These are phyloP conservation scores for Thymus mandschuricus DNA, from an alignment of 257 asterid genomes.

Conservation along the genomic window DNA sequence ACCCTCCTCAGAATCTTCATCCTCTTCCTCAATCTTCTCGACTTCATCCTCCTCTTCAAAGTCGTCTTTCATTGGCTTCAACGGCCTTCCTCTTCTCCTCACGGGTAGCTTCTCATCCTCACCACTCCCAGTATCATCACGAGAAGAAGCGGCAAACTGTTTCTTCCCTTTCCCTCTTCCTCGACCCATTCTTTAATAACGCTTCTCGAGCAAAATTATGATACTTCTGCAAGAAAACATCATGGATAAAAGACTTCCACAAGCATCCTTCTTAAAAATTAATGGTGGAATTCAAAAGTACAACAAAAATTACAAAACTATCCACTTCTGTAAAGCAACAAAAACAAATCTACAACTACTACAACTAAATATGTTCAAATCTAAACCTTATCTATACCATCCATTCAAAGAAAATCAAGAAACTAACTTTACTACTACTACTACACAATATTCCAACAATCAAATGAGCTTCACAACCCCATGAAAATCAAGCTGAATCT, in stretches of 20 bases:
- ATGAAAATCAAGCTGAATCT: conserved; percentile 8
- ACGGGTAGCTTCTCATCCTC: conserved; percentile 71
- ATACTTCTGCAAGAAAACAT: conserved; percentile 42
- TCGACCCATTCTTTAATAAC: conserved; percentile 61
- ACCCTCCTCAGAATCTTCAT: conserved; percentile 45
- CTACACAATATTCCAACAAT: conserved; percentile 1
- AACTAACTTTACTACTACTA: not conserved
- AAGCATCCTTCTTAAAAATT: conserved; percentile 9
- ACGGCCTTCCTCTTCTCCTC: conserved; percentile 82
- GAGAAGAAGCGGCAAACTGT: conserved; percentile 40
- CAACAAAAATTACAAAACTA: not conserved
- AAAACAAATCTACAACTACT: conserved; percentile 6
- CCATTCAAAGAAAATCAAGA: conserved; percentile 7
- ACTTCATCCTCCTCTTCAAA: conserved; percentile 52
- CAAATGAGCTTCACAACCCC: conserved; percentile 20
- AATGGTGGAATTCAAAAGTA: conserved; percentile 12
- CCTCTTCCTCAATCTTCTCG: conserved; percentile 57
- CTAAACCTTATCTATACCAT: conserved; percentile 24
- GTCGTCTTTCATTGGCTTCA: conserved; percentile 58
- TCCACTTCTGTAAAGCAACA: not conserved
- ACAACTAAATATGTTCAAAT: conserved; percentile 1
- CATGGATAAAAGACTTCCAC: not conserved
- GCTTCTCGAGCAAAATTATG: conserved; percentile 27
- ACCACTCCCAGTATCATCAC: conserved; percentile 60
- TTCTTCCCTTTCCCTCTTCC: conserved; percentile 85